Conservation (phyloP, 805 yeast species). For the Metschnikowia koreensis region DNA sequence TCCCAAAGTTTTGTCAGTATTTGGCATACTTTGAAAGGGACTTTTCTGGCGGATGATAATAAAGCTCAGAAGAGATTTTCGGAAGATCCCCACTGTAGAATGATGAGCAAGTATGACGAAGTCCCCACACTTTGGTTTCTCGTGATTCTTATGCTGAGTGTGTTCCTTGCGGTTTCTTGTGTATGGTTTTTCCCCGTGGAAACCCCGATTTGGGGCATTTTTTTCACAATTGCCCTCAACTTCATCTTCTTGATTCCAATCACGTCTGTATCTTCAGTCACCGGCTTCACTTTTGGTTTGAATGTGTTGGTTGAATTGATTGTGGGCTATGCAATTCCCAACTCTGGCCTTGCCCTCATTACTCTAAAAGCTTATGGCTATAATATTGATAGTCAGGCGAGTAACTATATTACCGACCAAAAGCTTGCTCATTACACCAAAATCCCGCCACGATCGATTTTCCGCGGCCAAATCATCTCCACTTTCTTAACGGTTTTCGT, state of each 20-base stretch:
- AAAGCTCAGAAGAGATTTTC: conserved; percentile 15
- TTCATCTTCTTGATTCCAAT: conserved; percentile 58
- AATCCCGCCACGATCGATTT: conserved; percentile 26
- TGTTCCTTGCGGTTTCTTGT: conserved; percentile 43
- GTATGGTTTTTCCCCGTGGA: conserved; percentile 50
- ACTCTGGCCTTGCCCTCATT: conserved; percentile 62
- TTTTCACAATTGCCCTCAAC: conserved; percentile 56
- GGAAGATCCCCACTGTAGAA: conserved; percentile 54
- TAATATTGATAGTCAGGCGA: conserved; percentile 64
- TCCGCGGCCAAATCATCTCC: conserved; percentile 39
- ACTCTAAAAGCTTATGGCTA: conserved; percentile 51
- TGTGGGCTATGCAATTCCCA: conserved; percentile 65
- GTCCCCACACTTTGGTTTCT: conserved; percentile 76
- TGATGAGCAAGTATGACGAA: conserved; percentile 60
- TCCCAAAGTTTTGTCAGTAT: conserved; percentile 37
- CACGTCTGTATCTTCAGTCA: conserved; percentile 59
- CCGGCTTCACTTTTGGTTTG: conserved; percentile 58
- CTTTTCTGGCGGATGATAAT: conserved; percentile 19
- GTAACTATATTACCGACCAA: conserved; percentile 43
- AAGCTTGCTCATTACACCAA: conserved; percentile 28
- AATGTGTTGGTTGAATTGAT: conserved; percentile 63
- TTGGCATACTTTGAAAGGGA: conserved; percentile 27
- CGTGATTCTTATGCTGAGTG: conserved; percentile 43
- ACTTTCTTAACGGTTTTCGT: conserved; percentile 35
- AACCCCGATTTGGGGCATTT: conserved; percentile 62